Conservation (phyloP, 306 rosid species). For the Castanea mollissima region DNA sequence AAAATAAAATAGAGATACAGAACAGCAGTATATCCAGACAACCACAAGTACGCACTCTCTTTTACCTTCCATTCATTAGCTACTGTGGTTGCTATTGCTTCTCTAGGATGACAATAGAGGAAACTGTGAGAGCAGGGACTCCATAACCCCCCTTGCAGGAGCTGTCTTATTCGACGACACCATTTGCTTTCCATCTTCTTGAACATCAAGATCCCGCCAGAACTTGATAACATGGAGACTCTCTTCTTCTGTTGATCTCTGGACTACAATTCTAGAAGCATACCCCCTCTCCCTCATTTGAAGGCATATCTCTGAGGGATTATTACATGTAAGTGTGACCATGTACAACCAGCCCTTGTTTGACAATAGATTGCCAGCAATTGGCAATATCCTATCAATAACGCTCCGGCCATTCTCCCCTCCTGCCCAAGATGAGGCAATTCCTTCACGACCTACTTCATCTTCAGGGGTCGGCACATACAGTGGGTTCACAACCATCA, state of each 20-base stretch:
- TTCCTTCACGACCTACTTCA: constrained; percentile 79
- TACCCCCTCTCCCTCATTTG: constrained; percentile 80
- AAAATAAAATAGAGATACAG: neutral
- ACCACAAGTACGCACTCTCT: neutral
- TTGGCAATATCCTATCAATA: constrained; percentile 71
- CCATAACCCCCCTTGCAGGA: constrained; percentile 32
- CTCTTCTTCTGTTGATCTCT: constrained; percentile 92
- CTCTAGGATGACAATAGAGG: constrained; percentile 36
- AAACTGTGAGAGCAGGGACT: constrained; percentile 46
- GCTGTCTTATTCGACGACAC: constrained; percentile 23
- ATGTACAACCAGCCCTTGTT: constrained; percentile 88
- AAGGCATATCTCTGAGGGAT: constrained; percentile 73
- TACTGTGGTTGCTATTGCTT: constrained; percentile 33
- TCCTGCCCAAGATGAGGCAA: constrained; percentile 90
- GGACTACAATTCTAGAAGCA: constrained; percentile 75
- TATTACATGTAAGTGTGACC: constrained; percentile 76
- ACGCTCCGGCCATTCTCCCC: constrained; percentile 89
- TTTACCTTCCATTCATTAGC: constrained; percentile 25
- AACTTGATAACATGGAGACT: constrained; percentile 87
- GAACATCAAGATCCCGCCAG: constrained; percentile 61
- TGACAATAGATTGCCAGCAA: constrained; percentile 74
- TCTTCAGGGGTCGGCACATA: constrained; percentile 97
- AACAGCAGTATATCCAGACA: neutral
- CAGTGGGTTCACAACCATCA: constrained; percentile 92
- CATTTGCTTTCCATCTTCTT: constrained; percentile 28